Conservation (phyloP, 2,329 filamentous ascomycete genomes). For the Scopulariopsis brevicaulis region DNA sequence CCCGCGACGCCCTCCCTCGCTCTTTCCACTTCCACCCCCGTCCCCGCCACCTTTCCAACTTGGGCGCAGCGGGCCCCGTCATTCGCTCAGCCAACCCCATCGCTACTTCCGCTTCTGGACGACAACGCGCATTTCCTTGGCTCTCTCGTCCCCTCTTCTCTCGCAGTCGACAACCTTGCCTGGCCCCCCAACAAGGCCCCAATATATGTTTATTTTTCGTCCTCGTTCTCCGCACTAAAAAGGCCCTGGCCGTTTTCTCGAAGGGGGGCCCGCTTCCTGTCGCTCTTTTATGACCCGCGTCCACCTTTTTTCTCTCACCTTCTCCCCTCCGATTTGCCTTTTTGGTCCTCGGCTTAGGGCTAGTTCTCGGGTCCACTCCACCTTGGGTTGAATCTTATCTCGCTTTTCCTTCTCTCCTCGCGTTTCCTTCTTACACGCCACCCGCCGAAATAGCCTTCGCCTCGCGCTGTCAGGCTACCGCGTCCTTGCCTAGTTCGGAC, state of each 20-base stretch:
- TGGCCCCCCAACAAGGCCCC: background rate
- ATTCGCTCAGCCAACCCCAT: constrained; percentile 3
- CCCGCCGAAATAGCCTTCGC: background rate
- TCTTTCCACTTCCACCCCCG: background rate
- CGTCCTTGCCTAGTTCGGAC: background rate
- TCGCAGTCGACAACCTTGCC: background rate
- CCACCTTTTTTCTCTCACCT: background rate
- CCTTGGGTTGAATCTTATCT: background rate
- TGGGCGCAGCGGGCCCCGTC: background rate
- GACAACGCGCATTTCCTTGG: constrained; percentile 2
- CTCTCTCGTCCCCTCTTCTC: constrained; percentile 2
- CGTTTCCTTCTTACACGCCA: background rate
- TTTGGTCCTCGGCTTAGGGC: background rate
- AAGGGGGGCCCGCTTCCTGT: background rate
- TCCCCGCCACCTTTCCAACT: constrained; percentile 3
- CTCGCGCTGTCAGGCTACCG: background rate
- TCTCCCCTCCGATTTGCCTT: background rate
- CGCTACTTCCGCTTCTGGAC: background rate
- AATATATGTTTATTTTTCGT: background rate
- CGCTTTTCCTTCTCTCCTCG: background rate
- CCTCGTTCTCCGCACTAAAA: background rate
- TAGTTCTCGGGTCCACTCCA: background rate
- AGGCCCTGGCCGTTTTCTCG: background rate
- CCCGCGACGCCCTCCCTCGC: background rate
- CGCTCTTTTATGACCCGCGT: background rate